phyloP scores from a whole-genome alignment of 2,329 filamentous ascomycete species.

The Fusarium cicatricum region DNA sequence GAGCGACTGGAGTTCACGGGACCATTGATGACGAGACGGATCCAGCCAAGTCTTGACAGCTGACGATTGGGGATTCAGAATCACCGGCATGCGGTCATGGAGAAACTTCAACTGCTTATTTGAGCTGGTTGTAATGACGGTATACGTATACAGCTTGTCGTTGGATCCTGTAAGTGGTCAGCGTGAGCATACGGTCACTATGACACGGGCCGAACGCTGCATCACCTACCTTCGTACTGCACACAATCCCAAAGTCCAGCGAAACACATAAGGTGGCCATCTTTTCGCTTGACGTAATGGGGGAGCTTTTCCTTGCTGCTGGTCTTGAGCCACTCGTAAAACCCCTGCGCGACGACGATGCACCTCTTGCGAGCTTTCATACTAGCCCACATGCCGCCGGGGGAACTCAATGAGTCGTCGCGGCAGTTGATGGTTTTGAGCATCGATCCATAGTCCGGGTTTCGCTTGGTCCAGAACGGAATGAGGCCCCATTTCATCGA shows the following conservation, averaged over 20 bases:
- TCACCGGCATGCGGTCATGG: slow-evolving; percentile 95
- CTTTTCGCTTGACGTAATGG: slow-evolving; percentile 82
- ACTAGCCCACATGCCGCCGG: slow-evolving; percentile 86
- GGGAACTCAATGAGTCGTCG: slow-evolving; percentile 80
- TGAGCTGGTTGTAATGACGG: slow-evolving; percentile 89
- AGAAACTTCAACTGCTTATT: slow-evolving; percentile 85
- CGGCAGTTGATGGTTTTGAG: slow-evolving; percentile 96
- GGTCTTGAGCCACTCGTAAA: slow-evolving; percentile 95
- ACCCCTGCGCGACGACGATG: slow-evolving; percentile 87
- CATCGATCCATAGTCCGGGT: slow-evolving; percentile 77
- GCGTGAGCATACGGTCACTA: not conserved
- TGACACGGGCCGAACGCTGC: not conserved
- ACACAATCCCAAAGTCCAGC: slow-evolving; percentile 94
- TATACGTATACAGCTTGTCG: slow-evolving; percentile 85
- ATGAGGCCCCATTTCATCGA: slow-evolving; percentile 96
- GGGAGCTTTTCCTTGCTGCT: slow-evolving; percentile 80
- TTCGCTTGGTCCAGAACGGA: slow-evolving; percentile 90
- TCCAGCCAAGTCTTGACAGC: slow-evolving; percentile 81
- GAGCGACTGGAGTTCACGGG: slow-evolving; percentile 76
- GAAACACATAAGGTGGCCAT: slow-evolving; percentile 85
- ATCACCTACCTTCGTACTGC: slow-evolving; percentile 77
- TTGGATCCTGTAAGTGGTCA: slow-evolving; percentile 47
- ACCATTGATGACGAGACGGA: slow-evolving; percentile 76
- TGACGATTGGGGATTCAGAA: slow-evolving; percentile 79
- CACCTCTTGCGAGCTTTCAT: slow-evolving; percentile 94